Base-by-base conservation (phyloP, 75 land plant genomes). In the Picea sitchensis region DNA sequence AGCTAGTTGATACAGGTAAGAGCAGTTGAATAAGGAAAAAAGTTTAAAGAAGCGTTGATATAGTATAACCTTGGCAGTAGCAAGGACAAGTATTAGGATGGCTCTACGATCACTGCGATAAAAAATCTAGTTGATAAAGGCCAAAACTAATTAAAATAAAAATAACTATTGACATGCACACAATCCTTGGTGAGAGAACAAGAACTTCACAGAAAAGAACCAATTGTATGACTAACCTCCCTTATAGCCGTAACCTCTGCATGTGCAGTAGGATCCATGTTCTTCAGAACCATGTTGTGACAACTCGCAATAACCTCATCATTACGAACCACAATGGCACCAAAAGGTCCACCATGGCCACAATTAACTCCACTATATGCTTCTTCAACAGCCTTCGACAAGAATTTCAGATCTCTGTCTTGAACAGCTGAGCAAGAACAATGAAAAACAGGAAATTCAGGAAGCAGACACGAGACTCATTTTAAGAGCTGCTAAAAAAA, bases 181-280 rank as follows among this genome's bases (percentile, higher is more conserved):
- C 12, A 51, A 51, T 51, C 11, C 56, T 51, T 51, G 56, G 56
- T 51, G 56, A 51, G 56, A 0, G 11, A 51, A 51, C 56, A 51
- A 8, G 11, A 51, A 9, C 56, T 51, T 51, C 12, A 51, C 1
- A 51, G 56, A 51, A 51, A 41, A 9, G 56, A 51, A 51, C 56
- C 11, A 51, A 51, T 51, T 51, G 56, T 51, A 9, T 51, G 56
- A 30, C 82, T 75, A 61, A 96, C 99, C 97, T 92, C 95, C 67
- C 97, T 91, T 59, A 96, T 87, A 62, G 99, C 99, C 18, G 97
- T 92, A 18, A 96, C 99, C 80, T 96, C 99, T 14, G 99, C 97
- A 94, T 96, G 99, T 32, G 99, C 99, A 74, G 99, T 96, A 11
- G 99, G 99, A 81, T 96, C 99, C 64, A 90, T 91, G 83, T 89